These are phyloP conservation scores for Laetiporus sulphureus DNA, from an alignment of 1,284 basidiomycete genomes.

Conservation along the genomic window DNA sequence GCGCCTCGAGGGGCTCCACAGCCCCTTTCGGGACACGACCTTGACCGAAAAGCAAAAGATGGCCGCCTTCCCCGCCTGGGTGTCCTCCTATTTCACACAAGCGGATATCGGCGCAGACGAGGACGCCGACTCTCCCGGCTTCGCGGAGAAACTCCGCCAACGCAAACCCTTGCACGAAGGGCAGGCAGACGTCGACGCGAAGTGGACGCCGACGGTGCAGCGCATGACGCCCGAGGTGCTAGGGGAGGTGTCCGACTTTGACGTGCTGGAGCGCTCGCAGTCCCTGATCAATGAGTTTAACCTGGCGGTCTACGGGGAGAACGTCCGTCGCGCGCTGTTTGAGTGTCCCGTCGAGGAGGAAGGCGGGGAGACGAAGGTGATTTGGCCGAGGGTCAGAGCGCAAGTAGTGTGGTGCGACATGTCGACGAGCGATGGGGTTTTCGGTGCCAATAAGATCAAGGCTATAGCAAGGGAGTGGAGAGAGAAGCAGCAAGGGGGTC, in stretches of 20 bases:
- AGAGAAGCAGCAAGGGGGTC: conserved; percentile 2
- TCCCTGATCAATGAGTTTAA: conserved; percentile 7
- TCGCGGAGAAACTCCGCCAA: not conserved
- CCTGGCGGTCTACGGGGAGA: conserved; percentile 9
- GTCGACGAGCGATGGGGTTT: conserved; percentile 5
- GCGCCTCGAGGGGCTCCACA: not conserved
- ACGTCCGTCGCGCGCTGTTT: conserved; percentile 12
- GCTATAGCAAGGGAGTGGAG: conserved; percentile 2
- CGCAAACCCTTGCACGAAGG: conserved; percentile 7
- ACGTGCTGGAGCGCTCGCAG: conserved; percentile 10
- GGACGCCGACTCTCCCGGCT: conserved; percentile 2
- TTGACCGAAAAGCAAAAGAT: conserved; percentile 7
- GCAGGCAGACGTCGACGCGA: conserved; percentile 1
- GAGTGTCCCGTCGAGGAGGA: conserved; percentile 7
- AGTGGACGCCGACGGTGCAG: conserved; percentile 9
- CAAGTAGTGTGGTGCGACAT: conserved; percentile 9
- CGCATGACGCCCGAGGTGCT: conserved; percentile 12
- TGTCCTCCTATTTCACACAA: conserved; percentile 13
- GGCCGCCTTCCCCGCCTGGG: conserved; percentile 7
- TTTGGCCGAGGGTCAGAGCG: conserved; percentile 13
- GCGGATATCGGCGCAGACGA: conserved; percentile 5
- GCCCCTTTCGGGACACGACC: conserved; percentile 2
- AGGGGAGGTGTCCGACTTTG: conserved; percentile 8
- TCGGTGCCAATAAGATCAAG: conserved; percentile 4
- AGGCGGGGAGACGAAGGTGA: conserved; percentile 4